Evolutionary conservation across 1,284 basidiomycete species (phyloP), one percentile per base, ranked within the genome.

Genomic region (Moesziomyces antarcticus): DNA sequence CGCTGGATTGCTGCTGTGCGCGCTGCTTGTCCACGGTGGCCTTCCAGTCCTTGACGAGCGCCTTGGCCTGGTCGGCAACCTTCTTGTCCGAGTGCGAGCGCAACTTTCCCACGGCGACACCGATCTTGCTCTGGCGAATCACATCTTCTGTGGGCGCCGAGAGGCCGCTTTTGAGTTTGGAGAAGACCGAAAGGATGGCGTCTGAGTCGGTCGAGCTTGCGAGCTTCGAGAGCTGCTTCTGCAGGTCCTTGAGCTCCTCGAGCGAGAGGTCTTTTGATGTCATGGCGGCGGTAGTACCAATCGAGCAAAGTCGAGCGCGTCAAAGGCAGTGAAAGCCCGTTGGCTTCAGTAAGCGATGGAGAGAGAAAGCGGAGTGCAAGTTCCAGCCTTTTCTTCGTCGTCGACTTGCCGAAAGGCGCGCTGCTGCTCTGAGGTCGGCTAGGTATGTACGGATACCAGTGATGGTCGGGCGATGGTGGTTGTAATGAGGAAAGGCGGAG

Each of bases 51-150:
- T 76, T 92, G 48, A 98, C 95, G 37, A 98, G 88, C 76, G 94
- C 93, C 84, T 97, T 97, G 14, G 96, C 93, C 4, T 93, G 86
- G 60, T 93, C 90, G 3, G 92, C 85, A 3, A 98, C 89, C 21
- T 89, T 88, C 78, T 91, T 91, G 20, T 89, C 87, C 0, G 88
- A 85, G 82, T 94, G 89, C 30, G 88, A 88, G 47, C 95, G 89
- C 25, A 97, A 87, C 86, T 97, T 97, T 51, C 94, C 94, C 3
- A 98, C 92, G 0, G 93, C 92, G 13, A 97, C 87, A 63, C 95
- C 95, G 5, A 92, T 93, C 86, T 93, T 82, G 30, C 76, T 64
- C 62, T 81, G 74, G 41, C 94, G 89, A 54, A 98, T 88, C 16
- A 96, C 85, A 40, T 91, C 88, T 87, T 97, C 95, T 68, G 91